Base-by-base conservation (phyloP, 2,329 filamentous ascomycete species). In the Trichoderma breve region DNA sequence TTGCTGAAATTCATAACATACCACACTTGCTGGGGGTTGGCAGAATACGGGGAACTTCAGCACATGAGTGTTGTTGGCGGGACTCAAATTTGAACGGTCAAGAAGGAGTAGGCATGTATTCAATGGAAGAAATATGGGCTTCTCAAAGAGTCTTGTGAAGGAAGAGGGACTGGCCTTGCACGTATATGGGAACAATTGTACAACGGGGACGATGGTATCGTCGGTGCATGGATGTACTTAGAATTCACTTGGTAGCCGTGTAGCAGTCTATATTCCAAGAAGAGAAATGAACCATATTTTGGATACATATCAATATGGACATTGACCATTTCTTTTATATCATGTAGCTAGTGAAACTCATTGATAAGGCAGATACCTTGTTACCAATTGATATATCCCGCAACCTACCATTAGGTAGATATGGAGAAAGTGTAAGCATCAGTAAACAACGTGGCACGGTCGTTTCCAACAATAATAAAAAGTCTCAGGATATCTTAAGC, bases 141-240 rank as follows among this genome's bases (percentile, higher is more conserved):
- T n/a, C 39, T 43, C 7, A n/a, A 43, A n/a, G 0, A 4, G 1
- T 1, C 7, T n/a, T 0, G 7, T 9, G 39, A n/a, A 43, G 39
- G 15, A 43, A 43, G 15, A 0, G 7, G 15, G 0, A n/a, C 3
- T 43, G 39, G 15, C 18, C 3, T 43, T 43, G 18, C 39, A 43
- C 15, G 15, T n/a, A 43, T 0, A n/a, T 9, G 0, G 7, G 7
- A 2, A 9, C 15, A 43, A 4, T n/a, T 43, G 39, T 43, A 43
- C 39, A 43, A 43, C 7, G 39, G 39, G 3, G 39, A 43, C 1
- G 36, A 43, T 18, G 15, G 15, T 1, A 39, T 39, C 6, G 14
- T 18, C 6, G 14, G 36, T n/a, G n/a, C 6, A 6, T 18, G 36
- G 15, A 18, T 43, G 15, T 43, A 39, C 3, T 8, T 39, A 18